A percentile compares a stretch with the other conserved stretches of the same genome.
phyloP scores from a whole-genome alignment of 345 rosid species.

The Kandelia obovata region DNA sequence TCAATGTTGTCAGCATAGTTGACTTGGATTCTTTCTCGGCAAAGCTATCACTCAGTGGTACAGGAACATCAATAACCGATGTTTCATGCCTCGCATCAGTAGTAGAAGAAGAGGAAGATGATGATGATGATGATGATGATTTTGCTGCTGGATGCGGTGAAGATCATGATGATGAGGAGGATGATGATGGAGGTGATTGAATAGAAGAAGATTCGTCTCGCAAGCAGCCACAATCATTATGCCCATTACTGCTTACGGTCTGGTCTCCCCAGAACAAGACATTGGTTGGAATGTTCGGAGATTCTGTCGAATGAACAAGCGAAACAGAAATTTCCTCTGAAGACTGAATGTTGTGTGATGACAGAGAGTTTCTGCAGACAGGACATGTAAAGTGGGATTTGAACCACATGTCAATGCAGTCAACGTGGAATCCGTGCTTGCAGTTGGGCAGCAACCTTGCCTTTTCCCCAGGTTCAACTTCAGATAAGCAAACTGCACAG shows the following conservation, averaged over 20 bases:
- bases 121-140: constrained; percentile 24
- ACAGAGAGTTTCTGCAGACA: constrained; percentile 15
- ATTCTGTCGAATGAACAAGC: constrained; percentile 27
- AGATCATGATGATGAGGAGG: constrained; percentile 10
- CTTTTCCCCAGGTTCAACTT: constrained; percentile 14
- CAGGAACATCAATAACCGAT: constrained; percentile 50
- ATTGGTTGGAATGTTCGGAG: constrained; percentile 78
- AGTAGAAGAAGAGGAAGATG: constrained; percentile 18
- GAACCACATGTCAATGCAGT: constrained; percentile 32
- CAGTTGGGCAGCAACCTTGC: constrained; percentile 16
- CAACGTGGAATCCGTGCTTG: constrained; percentile 28
- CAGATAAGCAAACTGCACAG: constrained; percentile 18
- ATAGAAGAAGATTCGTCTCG: constrained; percentile 27
- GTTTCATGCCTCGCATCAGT: constrained; percentile 22
- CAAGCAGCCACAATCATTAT: constrained; percentile 33
- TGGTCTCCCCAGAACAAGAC: constrained; percentile 89
- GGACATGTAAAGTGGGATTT: constrained; percentile 17
- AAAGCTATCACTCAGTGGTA: constrained; percentile 35
- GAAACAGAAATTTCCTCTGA: background rate
- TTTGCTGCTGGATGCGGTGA: constrained; percentile 2
- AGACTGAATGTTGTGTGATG: constrained; percentile 20
- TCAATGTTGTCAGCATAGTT: constrained; percentile 65
- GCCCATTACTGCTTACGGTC: constrained; percentile 49
- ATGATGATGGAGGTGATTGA: constrained; percentile 5
- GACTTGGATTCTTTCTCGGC: constrained; percentile 70